Conservation (phyloP, 2,329 filamentous ascomycete species). For the Fusarium circinatum region DNA sequence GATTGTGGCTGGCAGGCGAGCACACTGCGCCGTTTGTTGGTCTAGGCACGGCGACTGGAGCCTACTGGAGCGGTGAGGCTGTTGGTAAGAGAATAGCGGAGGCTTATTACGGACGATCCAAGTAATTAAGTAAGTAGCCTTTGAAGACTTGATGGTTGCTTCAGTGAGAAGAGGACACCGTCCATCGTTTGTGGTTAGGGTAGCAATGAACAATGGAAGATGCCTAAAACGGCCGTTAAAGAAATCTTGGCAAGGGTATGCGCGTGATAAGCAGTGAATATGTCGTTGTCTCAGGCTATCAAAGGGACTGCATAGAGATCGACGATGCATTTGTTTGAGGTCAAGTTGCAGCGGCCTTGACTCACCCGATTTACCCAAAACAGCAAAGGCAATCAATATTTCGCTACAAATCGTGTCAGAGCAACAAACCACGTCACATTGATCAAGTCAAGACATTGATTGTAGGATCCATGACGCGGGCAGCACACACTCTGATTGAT, state of each 20-base stretch:
- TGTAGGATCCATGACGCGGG: constrained; percentile 31
- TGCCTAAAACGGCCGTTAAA: not conserved
- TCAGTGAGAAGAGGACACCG: not conserved
- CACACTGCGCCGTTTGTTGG: constrained; percentile 92
- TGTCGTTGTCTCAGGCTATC: constrained; percentile 16
- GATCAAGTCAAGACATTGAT: not conserved
- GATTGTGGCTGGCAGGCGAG: constrained; percentile 89
- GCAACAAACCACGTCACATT: not conserved
- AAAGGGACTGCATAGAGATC: constrained; percentile 16
- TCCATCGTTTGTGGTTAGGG: not conserved
- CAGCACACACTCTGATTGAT: constrained; percentile 8
- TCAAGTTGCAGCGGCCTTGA: constrained; percentile 2
- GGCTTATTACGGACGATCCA: constrained; percentile 62
- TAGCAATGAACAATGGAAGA: not conserved
- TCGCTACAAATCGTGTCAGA: not conserved
- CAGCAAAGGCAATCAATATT: not conserved
- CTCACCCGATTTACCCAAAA: not conserved
- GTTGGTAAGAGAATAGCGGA: constrained; percentile 73
- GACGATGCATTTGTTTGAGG: constrained; percentile 18
- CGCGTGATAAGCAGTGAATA: constrained; percentile 33
- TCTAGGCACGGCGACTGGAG: constrained; percentile 87
- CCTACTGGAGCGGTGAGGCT: constrained; percentile 89
- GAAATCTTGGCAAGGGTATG: constrained; percentile 1
- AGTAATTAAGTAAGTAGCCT: constrained; percentile 33
- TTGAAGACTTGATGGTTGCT: not conserved